Base-by-base conservation (phyloP, 148 eudicot species). In the Bassia scoparia region DNA sequence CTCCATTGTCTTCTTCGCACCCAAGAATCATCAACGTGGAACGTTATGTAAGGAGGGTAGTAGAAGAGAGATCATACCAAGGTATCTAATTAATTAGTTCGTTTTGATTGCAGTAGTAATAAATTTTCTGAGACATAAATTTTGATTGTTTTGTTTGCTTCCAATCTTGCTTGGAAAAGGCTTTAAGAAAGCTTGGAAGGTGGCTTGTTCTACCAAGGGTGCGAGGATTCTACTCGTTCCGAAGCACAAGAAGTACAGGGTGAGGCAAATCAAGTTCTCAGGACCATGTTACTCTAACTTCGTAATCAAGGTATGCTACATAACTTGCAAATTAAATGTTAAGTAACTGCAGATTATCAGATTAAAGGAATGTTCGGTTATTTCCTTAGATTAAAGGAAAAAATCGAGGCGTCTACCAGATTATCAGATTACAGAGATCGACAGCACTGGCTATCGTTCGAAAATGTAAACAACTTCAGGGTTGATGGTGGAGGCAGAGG, bases 401-500 rank as follows among this genome's bases (percentile, higher is more conserved):
- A n/a, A 38, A 81, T 93, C 10, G 75, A 83, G 71, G 94, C 97
- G 37, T 90, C 93, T 4, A 79, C 69, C 2, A 50, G 85, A 11
- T 68, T 69, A 69, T 30, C 83, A 7, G 89, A 90, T 53, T 91
- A 93, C 74, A 52, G 61, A 20, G 83, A 83, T 24, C 66, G 76
- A 69, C 76, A 58, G 41, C 83, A 86, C 46, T 93, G 98, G 98
- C 69, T 93, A 52, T 33, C 68, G 12, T 90, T 93, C 49, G 77
- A 79, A 67, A 78, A 89, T 31, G 23, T 93, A 16, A 70, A 68
- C 23, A 82, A 87, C 56, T 82, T 91, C 62, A 77, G 58, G 12
- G 84, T 93, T 7, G 43, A 61, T 54, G 98, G 98, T 50, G 84
- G 89, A 54, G 98, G 98, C 60, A 87, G 86, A n/a, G n/a, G n/a